These are phyloP conservation scores for Aotearoamyces nothofagi DNA, from an alignment of 2,329 filamentous ascomycete species.

Conservation along the genomic window DNA sequence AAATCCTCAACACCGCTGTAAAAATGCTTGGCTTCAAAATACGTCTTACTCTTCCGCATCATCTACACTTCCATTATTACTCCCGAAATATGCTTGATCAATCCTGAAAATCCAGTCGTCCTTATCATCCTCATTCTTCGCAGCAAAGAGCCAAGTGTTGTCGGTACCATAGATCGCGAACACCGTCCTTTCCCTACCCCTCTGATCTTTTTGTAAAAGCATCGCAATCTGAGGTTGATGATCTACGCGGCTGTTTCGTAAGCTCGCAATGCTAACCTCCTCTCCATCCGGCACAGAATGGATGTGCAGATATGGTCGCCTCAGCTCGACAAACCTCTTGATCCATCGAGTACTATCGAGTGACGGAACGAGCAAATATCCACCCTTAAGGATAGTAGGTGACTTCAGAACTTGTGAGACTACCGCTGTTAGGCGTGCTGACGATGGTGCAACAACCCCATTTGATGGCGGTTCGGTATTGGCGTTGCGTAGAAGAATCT, in stretches of 20 bases:
- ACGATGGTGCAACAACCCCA: constrained; percentile 29
- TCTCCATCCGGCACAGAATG: constrained; percentile 77
- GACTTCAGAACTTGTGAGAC: constrained; percentile 73
- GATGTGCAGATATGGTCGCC: constrained; percentile 82
- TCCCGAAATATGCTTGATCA: constrained; percentile 44
- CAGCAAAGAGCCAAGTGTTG: constrained; percentile 91
- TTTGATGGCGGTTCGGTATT: constrained; percentile 57
- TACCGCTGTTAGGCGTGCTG: constrained; percentile 52
- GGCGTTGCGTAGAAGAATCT: constrained; percentile 36
- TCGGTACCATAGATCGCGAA: constrained; percentile 91
- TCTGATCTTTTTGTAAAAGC: constrained; percentile 36
- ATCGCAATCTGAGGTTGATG: constrained; percentile 78
- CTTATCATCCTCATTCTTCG: constrained; percentile 79
- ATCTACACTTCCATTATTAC: constrained; percentile 6
- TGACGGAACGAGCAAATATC: constrained; percentile 76
- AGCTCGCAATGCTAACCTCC: constrained; percentile 76
- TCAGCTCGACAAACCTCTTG: constrained; percentile 82
- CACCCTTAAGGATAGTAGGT: constrained; percentile 65
- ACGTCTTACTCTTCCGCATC: constrained; percentile 4
- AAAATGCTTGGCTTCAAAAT: too few species aligned
- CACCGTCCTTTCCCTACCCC: constrained; percentile 30
- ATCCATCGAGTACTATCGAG: constrained; percentile 74
- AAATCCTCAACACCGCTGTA: constrained; percentile 8
- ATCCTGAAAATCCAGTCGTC: constrained; percentile 95
- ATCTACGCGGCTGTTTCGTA: constrained; percentile 82